Conservation (phyloP, 2,329 filamentous ascomycete genomes). For the Xylaria sp. region DNA sequence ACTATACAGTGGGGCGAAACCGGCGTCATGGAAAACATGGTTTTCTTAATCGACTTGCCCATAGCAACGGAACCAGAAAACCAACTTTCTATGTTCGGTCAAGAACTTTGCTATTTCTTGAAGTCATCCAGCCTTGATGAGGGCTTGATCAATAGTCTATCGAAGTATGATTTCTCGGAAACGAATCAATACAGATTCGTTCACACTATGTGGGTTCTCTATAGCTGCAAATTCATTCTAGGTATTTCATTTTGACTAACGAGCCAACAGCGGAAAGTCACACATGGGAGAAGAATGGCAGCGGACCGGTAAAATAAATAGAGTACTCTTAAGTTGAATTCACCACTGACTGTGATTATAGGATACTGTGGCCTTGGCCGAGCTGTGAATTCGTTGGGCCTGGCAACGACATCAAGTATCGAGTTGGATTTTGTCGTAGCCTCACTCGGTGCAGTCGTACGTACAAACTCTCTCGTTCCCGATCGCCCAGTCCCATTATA, state of each 20-base stretch:
- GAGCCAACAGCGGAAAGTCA: slow-evolving; percentile 62
- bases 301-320: slow-evolving; percentile 55
- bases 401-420: slow-evolving; percentile 64
- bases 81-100: slow-evolving; percentile 65
- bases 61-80: slow-evolving; percentile 57
- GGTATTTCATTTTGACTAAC: slow-evolving; percentile 33
- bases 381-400: slow-evolving; percentile 71
- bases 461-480: background rate
- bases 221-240: background rate
- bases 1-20: slow-evolving; percentile 76
- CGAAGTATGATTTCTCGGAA: slow-evolving; percentile 82
- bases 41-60: slow-evolving; percentile 94
- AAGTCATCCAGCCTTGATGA: slow-evolving; percentile 71
- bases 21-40: slow-evolving; percentile 86
- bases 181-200: slow-evolving; percentile 82
- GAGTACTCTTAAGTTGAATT: slow-evolving; percentile 8
- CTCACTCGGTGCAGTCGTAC: slow-evolving; percentile 70
- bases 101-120: slow-evolving; percentile 77
- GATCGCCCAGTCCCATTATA: background rate
- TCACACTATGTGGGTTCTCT: slow-evolving; percentile 75
- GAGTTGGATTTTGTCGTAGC: slow-evolving; percentile 82
- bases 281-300: slow-evolving; percentile 60
- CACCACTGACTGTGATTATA: slow-evolving; percentile 43
- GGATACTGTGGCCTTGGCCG: slow-evolving; percentile 80
- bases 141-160: slow-evolving; percentile 72